phyloP scores from a whole-genome alignment of 2,329 filamentous ascomycete species.

The Emericellopsis atlantica region DNA sequence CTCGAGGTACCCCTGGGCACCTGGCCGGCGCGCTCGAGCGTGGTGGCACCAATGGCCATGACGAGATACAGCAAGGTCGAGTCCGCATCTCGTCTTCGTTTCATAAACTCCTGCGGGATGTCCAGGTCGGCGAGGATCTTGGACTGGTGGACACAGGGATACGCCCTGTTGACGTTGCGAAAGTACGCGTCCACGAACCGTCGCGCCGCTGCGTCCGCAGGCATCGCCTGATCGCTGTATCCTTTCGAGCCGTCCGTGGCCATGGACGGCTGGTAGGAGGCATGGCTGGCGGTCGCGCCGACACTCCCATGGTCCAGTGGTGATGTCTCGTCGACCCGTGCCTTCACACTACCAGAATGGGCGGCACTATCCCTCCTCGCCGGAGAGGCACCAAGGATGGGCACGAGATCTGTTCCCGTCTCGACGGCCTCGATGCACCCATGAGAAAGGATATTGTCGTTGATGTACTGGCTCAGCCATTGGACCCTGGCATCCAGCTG shows the following conservation, averaged over 20 bases:
- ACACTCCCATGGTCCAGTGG: not conserved
- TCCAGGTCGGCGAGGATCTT: constrained; percentile 12
- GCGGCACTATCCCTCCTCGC: not conserved
- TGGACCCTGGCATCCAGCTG: constrained; percentile 24
- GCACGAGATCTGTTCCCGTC: not conserved
- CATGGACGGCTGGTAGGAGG: not conserved
- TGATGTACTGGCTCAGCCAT: constrained; percentile 24
- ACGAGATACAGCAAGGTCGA: constrained; percentile 26
- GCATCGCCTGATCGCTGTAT: not conserved
- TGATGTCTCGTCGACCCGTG: not conserved
- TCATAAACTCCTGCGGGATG: not conserved
- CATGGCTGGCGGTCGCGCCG: not conserved
- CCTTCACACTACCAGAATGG: not conserved
- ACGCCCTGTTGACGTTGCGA: constrained; percentile 29
- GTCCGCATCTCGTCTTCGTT: constrained; percentile 12
- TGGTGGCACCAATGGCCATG: constrained; percentile 32
- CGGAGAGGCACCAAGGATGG: not conserved
- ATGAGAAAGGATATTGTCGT: constrained; percentile 13
- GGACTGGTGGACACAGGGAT: constrained; percentile 27
- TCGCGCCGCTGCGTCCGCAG: constrained; percentile 12
- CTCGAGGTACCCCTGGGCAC: constrained; percentile 17
- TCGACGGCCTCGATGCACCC: constrained; percentile 4
- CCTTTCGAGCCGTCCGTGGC: not conserved
- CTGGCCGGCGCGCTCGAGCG: constrained; percentile 26
- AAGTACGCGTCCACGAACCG: constrained; percentile 30